phyloP scores from a whole-genome alignment of 345 rosid species.

The Barbarea vulgaris region DNA sequence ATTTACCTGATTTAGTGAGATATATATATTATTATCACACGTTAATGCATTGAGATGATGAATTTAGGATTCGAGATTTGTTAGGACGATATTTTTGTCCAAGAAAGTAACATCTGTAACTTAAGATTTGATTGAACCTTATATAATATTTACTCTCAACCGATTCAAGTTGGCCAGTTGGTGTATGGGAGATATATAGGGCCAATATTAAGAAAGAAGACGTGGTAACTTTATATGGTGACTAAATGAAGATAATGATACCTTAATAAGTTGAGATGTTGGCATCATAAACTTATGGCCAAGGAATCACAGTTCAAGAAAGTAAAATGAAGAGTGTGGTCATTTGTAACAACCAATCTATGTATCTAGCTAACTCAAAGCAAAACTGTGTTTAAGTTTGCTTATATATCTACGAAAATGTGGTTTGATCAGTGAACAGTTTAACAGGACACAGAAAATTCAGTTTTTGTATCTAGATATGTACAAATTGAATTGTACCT shows the following conservation, averaged over 20 bases:
- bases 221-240: background rate
- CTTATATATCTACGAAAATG: background rate
- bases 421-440: background rate
- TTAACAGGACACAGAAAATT: background rate
- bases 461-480: background rate
- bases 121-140: too few relatives aligned
- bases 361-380: slow-evolving; percentile 8
- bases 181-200: slow-evolving; percentile 1
- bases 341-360: slow-evolving; percentile 21
- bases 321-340: slow-evolving; percentile 5
- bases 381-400: background rate
- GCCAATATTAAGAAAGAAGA: background rate
- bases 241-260: slow-evolving; percentile 7
- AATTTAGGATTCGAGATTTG: background rate
- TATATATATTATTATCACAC: background rate
- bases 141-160: background rate
- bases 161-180: slow-evolving; percentile 12
- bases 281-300: background rate
- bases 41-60: background rate
- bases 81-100: background rate
- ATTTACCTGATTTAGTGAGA: background rate
- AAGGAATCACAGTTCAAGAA: background rate
- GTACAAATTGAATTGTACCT: background rate
- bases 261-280: slow-evolving; percentile 1
- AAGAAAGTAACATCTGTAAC: background rate